These are phyloP conservation scores for Rosa hybrid DNA, from an alignment of 331 rosid species.

Conservation along the genomic window DNA sequence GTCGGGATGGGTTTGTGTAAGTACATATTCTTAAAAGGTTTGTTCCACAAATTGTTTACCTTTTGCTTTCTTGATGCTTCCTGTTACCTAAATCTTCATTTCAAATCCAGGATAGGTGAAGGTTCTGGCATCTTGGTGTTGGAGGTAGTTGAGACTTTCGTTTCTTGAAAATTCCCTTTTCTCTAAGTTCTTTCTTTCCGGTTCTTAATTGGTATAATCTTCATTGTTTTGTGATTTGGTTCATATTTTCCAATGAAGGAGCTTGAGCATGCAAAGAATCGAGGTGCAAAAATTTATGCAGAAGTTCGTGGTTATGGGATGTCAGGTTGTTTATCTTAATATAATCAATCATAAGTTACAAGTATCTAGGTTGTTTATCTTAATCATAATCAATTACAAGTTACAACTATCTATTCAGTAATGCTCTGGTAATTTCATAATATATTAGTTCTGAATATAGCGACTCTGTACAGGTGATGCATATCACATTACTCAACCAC, in stretches of 20 bases:
- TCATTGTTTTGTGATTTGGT: constrained; percentile 14
- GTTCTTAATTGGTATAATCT: constrained; percentile 18
- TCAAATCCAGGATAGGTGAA: constrained; percentile 76
- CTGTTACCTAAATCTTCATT: constrained; percentile 12
- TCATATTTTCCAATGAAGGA: constrained; percentile 50
- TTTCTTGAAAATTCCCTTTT: background rate
- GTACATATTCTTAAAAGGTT: constrained; percentile 29
- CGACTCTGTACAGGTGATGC: constrained; percentile 70
- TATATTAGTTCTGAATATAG: constrained; percentile 24
- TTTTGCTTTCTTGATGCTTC: constrained; percentile 17
- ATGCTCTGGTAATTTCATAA: constrained; percentile 10
- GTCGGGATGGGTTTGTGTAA: constrained; percentile 95
- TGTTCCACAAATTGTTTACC: constrained; percentile 1
- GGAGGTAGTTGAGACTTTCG: constrained; percentile 63
- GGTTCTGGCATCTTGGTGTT: constrained; percentile 86
- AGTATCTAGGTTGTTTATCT: constrained; percentile 45
- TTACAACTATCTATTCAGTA: constrained; percentile 6
- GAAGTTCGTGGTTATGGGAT: constrained; percentile 96
- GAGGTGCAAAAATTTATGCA: constrained; percentile 87
- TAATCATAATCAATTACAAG: constrained; percentile 15
- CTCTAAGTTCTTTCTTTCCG: constrained; percentile 11
- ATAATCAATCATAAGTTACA: constrained; percentile 7
- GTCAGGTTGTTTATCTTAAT: constrained; percentile 58
- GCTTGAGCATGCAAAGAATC: constrained; percentile 77
- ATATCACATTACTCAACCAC: constrained; percentile 92